Base-by-base conservation (phyloP, 2,329 filamentous ascomycete genomes). In the Triangularia verruculosa region DNA sequence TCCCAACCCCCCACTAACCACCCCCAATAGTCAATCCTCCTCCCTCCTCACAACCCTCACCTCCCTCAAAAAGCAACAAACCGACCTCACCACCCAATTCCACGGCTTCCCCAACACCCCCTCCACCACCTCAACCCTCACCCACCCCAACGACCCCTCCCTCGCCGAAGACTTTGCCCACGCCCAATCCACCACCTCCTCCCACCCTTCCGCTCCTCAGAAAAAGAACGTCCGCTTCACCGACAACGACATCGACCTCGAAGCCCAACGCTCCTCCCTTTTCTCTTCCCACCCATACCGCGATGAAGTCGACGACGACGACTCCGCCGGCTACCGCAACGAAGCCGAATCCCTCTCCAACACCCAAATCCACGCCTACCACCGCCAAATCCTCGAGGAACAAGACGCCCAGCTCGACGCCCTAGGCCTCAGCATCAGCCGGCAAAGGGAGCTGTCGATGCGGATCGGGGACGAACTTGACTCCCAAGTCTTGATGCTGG, bases 401-500 rank as follows among this genome's bases (percentile, higher is more conserved):
- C 95, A 99, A 77, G 95, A 99, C 74, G 90, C 91, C 68, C 93
- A 97, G 75, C 83, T 99, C n/a, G 94, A 98, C 75, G 83, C 85
- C 9, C 80, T 99, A 3, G 92, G 93, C n/a, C 86, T 88, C 72
- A 92, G 87, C 63, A 97, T 99, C 70, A 86, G 91, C 3, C 86
- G 95, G 43, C 95, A 98, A 80, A 84, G 96, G 57, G 92, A 98
- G 79, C 82, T 99, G 66, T 93, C 90, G 74, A 96, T 97, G 80
- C 92, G 95, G 79, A 98, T 99, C 72, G 94, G 95, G 28, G 91
- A 97, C 75, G 95, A 99, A 81, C 83, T 99, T 34, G 95, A 98
- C 71, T 89, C 88, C 70, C 95, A 99, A 72, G 90, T 96, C 39
- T 83, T 89, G 70, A 82, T 99, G 81, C 82, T 99, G 28, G 94